Conservation (phyloP, 163 green algal species). For the Chloromonas sp. region DNA sequence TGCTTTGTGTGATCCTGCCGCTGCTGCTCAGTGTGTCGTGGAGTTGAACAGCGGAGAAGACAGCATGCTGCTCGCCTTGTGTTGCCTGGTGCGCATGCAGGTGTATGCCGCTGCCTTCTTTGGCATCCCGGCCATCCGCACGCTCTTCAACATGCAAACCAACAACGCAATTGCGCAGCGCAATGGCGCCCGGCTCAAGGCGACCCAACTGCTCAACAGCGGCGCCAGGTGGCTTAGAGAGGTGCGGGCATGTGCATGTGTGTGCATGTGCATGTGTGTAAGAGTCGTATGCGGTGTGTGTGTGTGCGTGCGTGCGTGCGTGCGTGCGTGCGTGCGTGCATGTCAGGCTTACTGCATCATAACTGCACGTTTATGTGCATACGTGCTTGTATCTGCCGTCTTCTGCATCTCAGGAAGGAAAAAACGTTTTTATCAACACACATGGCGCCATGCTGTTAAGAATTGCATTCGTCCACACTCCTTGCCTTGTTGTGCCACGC, state of each 20-base stretch:
- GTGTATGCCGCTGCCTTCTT: slow-evolving; percentile 74
- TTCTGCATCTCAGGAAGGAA: too few relatives aligned
- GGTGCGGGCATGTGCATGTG: neutral
- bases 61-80: too few relatives aligned
- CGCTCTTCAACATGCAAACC: slow-evolving; percentile 37
- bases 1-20: neutral
- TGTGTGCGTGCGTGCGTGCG: neutral
- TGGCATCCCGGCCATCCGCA: slow-evolving; percentile 51
- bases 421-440: too few relatives aligned
- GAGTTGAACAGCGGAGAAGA: too few relatives aligned
- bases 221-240: neutral
- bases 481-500: too few relatives aligned
- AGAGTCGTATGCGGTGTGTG: neutral
- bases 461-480: too few relatives aligned
- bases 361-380: too few relatives aligned
- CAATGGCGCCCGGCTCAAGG: slow-evolving; percentile 53
- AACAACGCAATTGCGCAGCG: slow-evolving; percentile 58
- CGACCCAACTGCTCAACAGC: neutral
- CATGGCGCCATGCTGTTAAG: too few relatives aligned
- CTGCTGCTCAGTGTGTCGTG: neutral
- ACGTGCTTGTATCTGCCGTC: too few relatives aligned
- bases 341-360: too few relatives aligned
- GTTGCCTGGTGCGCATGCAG: slow-evolving; percentile 33
- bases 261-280: neutral
- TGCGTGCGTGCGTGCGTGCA: neutral